phyloP scores from a whole-genome alignment of 768 basidiomycete species.

The Dentipellis sp. region DNA sequence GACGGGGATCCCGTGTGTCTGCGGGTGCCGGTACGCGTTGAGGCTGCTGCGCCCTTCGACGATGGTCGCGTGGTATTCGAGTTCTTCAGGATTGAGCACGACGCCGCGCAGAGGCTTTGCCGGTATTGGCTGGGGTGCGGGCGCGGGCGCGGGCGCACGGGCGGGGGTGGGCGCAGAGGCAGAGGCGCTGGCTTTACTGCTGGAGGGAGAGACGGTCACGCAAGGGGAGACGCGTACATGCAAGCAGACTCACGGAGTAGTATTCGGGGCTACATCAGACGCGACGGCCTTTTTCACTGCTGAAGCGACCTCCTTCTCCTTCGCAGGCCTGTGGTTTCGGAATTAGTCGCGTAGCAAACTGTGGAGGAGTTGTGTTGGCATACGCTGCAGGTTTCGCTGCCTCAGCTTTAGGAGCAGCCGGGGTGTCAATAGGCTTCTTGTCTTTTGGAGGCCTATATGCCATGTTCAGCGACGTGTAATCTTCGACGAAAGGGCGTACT shows the following conservation, averaged over 20 bases:
- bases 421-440: not conserved
- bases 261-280: not conserved
- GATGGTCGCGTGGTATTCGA: constrained; percentile 40
- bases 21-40: constrained; percentile 45
- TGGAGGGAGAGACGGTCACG: too few species aligned
- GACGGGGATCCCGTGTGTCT: constrained; percentile 63
- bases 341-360: too few species aligned
- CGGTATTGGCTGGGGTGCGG: not conserved
- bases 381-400: not conserved
- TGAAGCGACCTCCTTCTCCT: not conserved
- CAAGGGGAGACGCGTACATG: too few species aligned
- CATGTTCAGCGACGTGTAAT: not conserved
- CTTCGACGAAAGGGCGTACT: not conserved
- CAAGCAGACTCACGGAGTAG: not conserved
- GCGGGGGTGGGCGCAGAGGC: too few species aligned
- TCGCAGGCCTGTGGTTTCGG: not conserved
- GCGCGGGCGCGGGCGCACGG: not conserved
- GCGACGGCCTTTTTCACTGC: not conserved
- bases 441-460: not conserved
- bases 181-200: too few species aligned
- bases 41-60: constrained; percentile 55
- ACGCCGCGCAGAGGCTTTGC: constrained; percentile 5
- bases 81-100: constrained; percentile 20
- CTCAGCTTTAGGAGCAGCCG: not conserved
- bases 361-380: not conserved